These are phyloP conservation scores for Suillus variegatus DNA, from an alignment of 768 basidiomycete genomes.

Conservation along the genomic window DNA sequence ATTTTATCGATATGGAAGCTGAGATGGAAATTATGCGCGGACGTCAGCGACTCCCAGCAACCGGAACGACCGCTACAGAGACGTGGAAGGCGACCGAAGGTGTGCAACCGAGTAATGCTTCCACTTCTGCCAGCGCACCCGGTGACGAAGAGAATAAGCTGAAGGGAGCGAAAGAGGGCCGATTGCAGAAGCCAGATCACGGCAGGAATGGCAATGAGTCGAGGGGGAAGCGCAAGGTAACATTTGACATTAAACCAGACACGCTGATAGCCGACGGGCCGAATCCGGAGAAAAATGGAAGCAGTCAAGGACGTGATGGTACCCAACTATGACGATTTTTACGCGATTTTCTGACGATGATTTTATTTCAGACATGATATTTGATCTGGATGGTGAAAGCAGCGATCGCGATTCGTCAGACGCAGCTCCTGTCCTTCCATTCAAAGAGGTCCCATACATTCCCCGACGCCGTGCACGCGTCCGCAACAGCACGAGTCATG, in stretches of 20 bases:
- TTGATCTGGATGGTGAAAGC: conserved; percentile 63
- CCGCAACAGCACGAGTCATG: conserved; percentile 29
- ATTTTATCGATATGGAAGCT: conserved; percentile 44
- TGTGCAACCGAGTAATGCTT: conserved; percentile 14
- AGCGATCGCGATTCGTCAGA: conserved; percentile 33
- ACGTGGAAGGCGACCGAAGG: conserved; percentile 8
- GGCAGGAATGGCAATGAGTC: conserved; percentile 31
- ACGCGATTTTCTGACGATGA: not conserved
- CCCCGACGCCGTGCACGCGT: conserved; percentile 26
- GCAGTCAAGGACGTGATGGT: conserved; percentile 39
- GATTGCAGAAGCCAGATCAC: conserved; percentile 20
- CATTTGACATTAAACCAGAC: conserved; percentile 67
- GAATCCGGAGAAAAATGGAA: conserved; percentile 33
- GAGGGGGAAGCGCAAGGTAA: conserved; percentile 69
- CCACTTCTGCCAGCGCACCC: conserved; percentile 15
- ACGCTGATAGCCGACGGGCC: conserved; percentile 47
- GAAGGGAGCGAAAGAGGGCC: conserved; percentile 17
- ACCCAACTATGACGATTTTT: conserved; percentile 17
- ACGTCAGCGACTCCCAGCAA: conserved; percentile 19
- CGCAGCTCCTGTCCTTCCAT: conserved; percentile 39
- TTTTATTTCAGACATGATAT: conserved; percentile 57
- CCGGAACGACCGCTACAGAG: conserved; percentile 10
- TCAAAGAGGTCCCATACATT: conserved; percentile 29
- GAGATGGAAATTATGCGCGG: conserved; percentile 33
- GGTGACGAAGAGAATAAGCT: conserved; percentile 3